Base-by-base conservation (phyloP, 345 rosid genomes). In the Tarenaya hassleriana region DNA sequence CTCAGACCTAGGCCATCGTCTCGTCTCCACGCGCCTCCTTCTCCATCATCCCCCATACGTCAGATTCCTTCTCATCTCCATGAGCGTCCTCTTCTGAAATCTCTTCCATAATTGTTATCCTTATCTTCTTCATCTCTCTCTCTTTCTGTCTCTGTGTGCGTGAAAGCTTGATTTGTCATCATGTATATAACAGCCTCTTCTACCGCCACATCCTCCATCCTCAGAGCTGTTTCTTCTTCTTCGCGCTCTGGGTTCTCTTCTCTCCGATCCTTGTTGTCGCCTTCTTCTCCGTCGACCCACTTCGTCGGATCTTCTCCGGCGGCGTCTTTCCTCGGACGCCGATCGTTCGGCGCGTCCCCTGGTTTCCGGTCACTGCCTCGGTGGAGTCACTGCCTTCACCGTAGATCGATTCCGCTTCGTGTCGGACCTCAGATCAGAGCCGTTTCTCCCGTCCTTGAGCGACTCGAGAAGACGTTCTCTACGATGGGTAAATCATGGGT, bases 371-470 rank as follows among this genome's bases (percentile, higher is more conserved):
- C 74, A 7, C 60, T 65, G 1, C 78, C 87, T 19, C 80, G 85
- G 42, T 83, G 96, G 95, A 76, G 87, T 58, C 95, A 82, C 66
- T 75, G 89, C 35, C 70, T 74, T 34, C 82, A 79, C 56, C 82
- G 95, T 56, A 70, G 77, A 41, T 77, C 86, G 0, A 27, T 73
- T 34, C 62, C 86, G 32, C 77, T 79, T 14, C 86, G 90, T 9
- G 10, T 61, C 0, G 46, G 38, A 29, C 58, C 85, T 44, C 88
- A 80, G 82, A 73, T 71, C 77, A 75, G 95, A 68, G 37, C 74
- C 8, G 80, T 52, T 16, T 64, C 86, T 52, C 87, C 97, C 0
- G 69, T 58, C 35, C 59, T 85, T 55, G 87, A 83, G 40, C 85
- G 73, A 18, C 72, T 92, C 45, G 49, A 79, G 76, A 72, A 82